Evolutionary conservation across 192 early-diverging fungal species (phyloP), one percentile per base, ranked within the genome.

Genomic region (Chytriomyces sp.): DNA sequence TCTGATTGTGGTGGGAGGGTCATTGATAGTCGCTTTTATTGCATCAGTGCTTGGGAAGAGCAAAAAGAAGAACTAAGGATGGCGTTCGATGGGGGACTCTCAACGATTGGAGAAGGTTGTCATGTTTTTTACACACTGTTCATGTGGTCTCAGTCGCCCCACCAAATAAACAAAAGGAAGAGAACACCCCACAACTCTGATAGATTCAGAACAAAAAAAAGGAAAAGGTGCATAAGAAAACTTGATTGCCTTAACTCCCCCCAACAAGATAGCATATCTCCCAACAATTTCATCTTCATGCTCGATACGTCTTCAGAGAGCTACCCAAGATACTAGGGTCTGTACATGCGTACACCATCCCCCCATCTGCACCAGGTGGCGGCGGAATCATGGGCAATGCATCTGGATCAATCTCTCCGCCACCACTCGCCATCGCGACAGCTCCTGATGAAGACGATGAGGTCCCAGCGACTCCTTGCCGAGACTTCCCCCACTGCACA

Each of bases 1-100:
- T 20, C 80, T 97, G 62, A 82, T 98, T 11, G 89, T 95, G 24
- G 83, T 92, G 20, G 95, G 93, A 18, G 82, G 94, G 44, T 91
- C 93, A 0, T 90, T 87, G 24, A 82, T 97, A 59, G 85, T 87
- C 50, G 89, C 89, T 7, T 97, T 98, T 84, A 82, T 97, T 59
- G 87, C 92, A 18, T 85, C 94, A 66, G 91, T 96, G 43, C 92
- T 96, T 91, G 91, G 95, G 78, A 93, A 93, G 81, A 89, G 87
- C 7, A 84, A 83, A 67, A 89, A 90, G 81, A 94, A 92, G 82
- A 85, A 88, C 44, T 86, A 86, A 50, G 13, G 53, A 57, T 20
- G 3, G 16, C 16, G 53, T 20, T 13, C 16, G 53, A 57, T 57
- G 16, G 53, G 50, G 20, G 53, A 20, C 20, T 57, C 53, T 13